phyloP scores from a whole-genome alignment of 2,329 filamentous ascomycete genomes.

The Aspergillus calidoustus region DNA sequence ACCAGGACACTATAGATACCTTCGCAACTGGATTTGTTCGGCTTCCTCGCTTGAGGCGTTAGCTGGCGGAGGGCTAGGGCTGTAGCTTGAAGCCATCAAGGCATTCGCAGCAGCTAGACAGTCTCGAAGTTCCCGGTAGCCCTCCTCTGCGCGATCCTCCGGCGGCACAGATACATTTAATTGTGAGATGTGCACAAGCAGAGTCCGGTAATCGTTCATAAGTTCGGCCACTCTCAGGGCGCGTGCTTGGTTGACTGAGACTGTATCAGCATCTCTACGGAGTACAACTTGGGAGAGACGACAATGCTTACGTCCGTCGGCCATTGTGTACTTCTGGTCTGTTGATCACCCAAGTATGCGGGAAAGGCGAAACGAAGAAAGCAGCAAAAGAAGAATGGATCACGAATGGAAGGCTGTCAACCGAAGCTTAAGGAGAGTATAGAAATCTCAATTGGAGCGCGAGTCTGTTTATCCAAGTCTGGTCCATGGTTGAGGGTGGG shows the following conservation, averaged over 20 bases:
- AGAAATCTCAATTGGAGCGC: constrained; percentile 14
- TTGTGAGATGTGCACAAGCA: constrained; percentile 63
- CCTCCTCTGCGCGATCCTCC: constrained; percentile 63
- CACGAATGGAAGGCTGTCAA: background rate
- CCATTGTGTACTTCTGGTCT: constrained; percentile 46
- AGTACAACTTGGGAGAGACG: background rate
- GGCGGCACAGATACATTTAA: constrained; percentile 56
- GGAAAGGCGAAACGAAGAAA: constrained; percentile 1
- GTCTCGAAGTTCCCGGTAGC: constrained; percentile 62
- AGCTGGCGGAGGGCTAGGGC: constrained; percentile 45
- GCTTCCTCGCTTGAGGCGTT: constrained; percentile 55
- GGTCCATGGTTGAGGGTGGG: constrained; percentile 25
- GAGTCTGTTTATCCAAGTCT: constrained; percentile 19
- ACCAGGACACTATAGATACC: constrained; percentile 44
- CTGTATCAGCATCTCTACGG: constrained; percentile 20
- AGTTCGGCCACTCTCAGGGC: constrained; percentile 67
- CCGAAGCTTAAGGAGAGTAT: constrained; percentile 5
- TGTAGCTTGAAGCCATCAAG: constrained; percentile 60
- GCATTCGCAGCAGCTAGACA: constrained; percentile 60
- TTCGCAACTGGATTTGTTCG: constrained; percentile 60
- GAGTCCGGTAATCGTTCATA: constrained; percentile 66
- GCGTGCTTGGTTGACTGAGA: constrained; percentile 65
- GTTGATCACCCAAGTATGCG: constrained; percentile 10
- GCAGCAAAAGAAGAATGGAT: background rate
- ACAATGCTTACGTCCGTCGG: constrained; percentile 59